phyloP scores from a whole-genome alignment of 1,284 basidiomycete species.

The Malassezia furfur region DNA sequence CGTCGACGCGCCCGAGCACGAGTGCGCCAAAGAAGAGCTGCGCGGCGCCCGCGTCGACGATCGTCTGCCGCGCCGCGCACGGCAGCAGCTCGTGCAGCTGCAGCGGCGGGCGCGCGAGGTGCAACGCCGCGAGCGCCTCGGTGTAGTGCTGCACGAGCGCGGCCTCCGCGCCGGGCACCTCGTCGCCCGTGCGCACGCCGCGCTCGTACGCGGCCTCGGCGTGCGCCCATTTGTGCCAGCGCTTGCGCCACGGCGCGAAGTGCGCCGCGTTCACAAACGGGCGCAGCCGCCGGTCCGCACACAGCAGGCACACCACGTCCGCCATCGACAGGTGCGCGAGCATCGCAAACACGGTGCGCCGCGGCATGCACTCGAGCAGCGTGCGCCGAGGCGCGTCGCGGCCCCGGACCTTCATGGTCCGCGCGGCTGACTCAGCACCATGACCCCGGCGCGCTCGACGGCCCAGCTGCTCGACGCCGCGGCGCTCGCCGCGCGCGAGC shows the following conservation, averaged over 20 bases:
- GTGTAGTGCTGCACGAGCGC: conserved; percentile 20
- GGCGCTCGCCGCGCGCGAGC: not conserved
- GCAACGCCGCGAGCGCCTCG: conserved; percentile 19
- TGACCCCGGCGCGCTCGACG: not conserved
- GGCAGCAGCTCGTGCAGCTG: conserved; percentile 24
- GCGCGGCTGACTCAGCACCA: conserved; percentile 1
- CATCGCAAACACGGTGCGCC: conserved; percentile 28
- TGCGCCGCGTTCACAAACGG: conserved; percentile 24
- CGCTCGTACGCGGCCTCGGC: conserved; percentile 21
- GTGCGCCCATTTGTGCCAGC: conserved; percentile 19
- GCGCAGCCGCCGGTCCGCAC: conserved; percentile 27
- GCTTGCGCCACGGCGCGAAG: conserved; percentile 33
- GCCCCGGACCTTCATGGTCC: not conserved
- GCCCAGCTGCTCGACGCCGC: not conserved
- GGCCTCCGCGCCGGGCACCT: conserved; percentile 11
- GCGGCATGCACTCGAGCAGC: conserved; percentile 34
- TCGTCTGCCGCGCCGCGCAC: not conserved
- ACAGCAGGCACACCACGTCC: conserved; percentile 23
- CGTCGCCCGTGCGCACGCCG: conserved; percentile 2
- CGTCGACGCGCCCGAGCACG: conserved; percentile 23
- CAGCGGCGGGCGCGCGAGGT: conserved; percentile 20
- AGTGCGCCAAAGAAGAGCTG: conserved; percentile 18
- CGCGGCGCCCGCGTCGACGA: conserved; percentile 18
- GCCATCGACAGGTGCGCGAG: conserved; percentile 25
- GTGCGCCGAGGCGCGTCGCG: conserved; percentile 20